Conservation (phyloP, 2,329 filamentous ascomycete genomes). For the Coleophoma cylindrospora region DNA sequence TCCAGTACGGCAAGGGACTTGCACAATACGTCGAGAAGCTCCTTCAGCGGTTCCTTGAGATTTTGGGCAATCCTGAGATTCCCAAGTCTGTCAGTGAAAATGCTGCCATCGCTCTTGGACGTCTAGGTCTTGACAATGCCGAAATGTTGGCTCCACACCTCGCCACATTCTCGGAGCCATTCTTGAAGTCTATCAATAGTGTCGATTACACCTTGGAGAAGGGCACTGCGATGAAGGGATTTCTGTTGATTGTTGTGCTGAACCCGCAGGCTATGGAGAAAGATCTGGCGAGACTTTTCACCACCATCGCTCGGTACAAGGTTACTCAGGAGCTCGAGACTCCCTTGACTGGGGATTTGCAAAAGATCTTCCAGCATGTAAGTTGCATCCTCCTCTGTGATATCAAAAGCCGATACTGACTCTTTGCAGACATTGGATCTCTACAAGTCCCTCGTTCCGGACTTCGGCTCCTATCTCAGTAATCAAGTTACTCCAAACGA, state of each 20-base stretch:
- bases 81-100: slow-evolving; percentile 89
- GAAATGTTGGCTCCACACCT: slow-evolving; percentile 75
- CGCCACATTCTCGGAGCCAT: slow-evolving; percentile 73
- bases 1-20: slow-evolving; percentile 73
- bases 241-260: slow-evolving; percentile 75
- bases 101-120: slow-evolving; percentile 85
- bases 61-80: slow-evolving; percentile 79
- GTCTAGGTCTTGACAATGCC: slow-evolving; percentile 75
- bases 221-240: slow-evolving; percentile 86
- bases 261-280: slow-evolving; percentile 93
- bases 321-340: slow-evolving; percentile 47
- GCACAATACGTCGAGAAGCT: slow-evolving; percentile 72
- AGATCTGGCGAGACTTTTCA: slow-evolving; percentile 76
- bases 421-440: slow-evolving; percentile 38
- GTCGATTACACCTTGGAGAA: slow-evolving; percentile 91
- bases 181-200: slow-evolving; percentile 75
- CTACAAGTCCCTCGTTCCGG: slow-evolving; percentile 49
- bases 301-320: slow-evolving; percentile 73
- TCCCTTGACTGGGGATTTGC: slow-evolving; percentile 22
- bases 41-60: slow-evolving; percentile 71
- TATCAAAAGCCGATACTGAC: slow-evolving; percentile 13
- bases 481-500: slow-evolving; percentile 16
- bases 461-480: slow-evolving; percentile 44
- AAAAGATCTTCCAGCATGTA: slow-evolving; percentile 25
- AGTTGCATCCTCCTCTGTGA: slow-evolving; percentile 6